phyloP scores from a whole-genome alignment of 2,329 filamentous ascomycete species.

The Talaromyces sp. region DNA sequence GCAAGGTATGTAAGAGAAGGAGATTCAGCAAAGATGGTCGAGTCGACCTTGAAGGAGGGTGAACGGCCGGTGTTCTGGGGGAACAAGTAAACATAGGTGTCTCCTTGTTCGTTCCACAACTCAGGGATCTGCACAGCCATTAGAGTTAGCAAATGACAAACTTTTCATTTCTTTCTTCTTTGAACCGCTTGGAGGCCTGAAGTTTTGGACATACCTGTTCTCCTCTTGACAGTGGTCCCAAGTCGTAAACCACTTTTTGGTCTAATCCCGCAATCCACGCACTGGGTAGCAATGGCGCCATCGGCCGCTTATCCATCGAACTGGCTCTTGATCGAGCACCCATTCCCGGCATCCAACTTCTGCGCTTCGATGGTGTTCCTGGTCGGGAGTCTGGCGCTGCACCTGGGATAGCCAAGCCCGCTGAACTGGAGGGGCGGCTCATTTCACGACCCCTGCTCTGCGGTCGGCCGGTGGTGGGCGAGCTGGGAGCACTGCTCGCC shows the following conservation, averaged over 20 bases:
- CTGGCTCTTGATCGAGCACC: constrained; percentile 39
- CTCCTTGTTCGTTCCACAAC: constrained; percentile 65
- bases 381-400: constrained; percentile 38
- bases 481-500: constrained; percentile 35
- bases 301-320: constrained; percentile 35
- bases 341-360: constrained; percentile 50
- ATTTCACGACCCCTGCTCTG: constrained; percentile 42
- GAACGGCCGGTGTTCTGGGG: constrained; percentile 59
- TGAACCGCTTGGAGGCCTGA: neutral
- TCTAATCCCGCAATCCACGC: constrained; percentile 64
- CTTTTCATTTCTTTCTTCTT: neutral
- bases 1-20: constrained; percentile 58
- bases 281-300: constrained; percentile 37
- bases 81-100: constrained; percentile 66
- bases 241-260: constrained; percentile 60
- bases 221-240: constrained; percentile 53
- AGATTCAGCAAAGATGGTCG: constrained; percentile 61
- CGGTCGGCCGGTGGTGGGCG: constrained; percentile 36
- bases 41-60: constrained; percentile 65
- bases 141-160: neutral
- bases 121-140: constrained; percentile 52
- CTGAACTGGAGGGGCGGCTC: constrained; percentile 38
- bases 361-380: constrained; percentile 42
- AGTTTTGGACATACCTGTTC: constrained; percentile 49
- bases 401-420: constrained; percentile 37